Conservation (phyloP, 495 filamentous ascomycete species). For the Xylaria telfairii region DNA sequence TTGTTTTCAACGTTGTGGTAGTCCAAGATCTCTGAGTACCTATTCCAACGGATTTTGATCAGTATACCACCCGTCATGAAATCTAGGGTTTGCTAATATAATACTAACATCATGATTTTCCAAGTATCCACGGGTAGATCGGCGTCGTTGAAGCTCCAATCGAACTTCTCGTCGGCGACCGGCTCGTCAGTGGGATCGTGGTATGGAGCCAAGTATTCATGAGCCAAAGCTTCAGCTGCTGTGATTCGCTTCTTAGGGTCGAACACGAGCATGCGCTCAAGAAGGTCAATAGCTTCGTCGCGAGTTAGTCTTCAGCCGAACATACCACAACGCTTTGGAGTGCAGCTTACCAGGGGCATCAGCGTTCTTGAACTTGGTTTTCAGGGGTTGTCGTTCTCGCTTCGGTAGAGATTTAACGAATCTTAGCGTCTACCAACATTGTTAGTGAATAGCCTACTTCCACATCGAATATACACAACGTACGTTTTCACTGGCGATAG, state of each 20-base stretch:
- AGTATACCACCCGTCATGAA: background rate
- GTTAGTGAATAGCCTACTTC: conserved; percentile 3
- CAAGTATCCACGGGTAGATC: conserved; percentile 98
- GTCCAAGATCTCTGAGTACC: conserved; percentile 99
- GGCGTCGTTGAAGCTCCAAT: conserved; percentile 99
- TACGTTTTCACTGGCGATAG: conserved; percentile 98
- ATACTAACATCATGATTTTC: conserved; percentile 98
- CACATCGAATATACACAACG: conserved; percentile 36
- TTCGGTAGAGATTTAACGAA: conserved; percentile 99
- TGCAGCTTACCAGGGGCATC: conserved; percentile 79
- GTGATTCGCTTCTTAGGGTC: conserved; percentile 91
- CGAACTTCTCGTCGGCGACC: conserved; percentile 95
- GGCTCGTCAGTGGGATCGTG: conserved; percentile 97
- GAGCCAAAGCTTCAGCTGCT: conserved; percentile 81
- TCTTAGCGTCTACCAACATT: conserved; percentile 76
- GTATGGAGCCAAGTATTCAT: conserved; percentile 94
- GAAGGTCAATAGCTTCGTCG: conserved; percentile 81
- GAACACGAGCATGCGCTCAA: conserved; percentile 97
- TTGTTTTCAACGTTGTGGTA: conserved; percentile 91
- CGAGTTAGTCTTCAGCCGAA: conserved; percentile 23
- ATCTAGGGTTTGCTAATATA: background rate
- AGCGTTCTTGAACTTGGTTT: conserved; percentile 94
- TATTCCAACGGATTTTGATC: conserved; percentile 42
- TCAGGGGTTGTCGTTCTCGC: conserved; percentile 86
- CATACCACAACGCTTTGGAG: background rate